Conservation (phyloP, 208 protist genomes). For the Acanthamoeba healyi region DNA sequence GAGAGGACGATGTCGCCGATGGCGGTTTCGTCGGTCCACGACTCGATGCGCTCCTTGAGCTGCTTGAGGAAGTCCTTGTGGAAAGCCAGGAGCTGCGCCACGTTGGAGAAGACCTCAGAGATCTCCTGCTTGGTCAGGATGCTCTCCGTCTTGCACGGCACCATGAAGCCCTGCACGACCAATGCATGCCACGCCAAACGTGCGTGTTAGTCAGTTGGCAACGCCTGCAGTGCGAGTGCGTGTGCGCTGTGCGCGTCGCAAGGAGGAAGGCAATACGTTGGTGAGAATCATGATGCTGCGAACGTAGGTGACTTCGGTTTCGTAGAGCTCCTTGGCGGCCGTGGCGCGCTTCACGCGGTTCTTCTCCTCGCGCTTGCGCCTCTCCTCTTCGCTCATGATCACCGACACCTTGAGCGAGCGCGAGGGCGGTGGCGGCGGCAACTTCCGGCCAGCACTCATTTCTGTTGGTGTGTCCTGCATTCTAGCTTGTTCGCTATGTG, state of each 20-base stretch:
- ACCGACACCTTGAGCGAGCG: background rate
- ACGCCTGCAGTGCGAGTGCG: background rate
- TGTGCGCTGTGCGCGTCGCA: background rate
- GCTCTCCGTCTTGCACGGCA: slow-evolving; percentile 4
- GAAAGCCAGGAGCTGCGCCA: slow-evolving; percentile 12
- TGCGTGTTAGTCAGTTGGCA: background rate
- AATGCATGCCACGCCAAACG: background rate
- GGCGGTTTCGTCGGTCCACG: slow-evolving; percentile 8
- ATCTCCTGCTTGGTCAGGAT: slow-evolving; percentile 31
- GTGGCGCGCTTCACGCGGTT: slow-evolving; percentile 6
- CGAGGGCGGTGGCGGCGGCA: background rate
- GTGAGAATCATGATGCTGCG: slow-evolving; percentile 61
- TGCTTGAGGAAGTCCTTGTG: slow-evolving; percentile 59
- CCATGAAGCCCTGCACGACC: slow-evolving; percentile 11
- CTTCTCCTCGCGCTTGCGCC: slow-evolving; percentile 30
- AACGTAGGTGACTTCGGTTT: slow-evolving; percentile 55
- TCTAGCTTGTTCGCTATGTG: background rate
- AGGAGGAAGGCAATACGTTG: background rate
- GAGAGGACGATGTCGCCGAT: slow-evolving; percentile 32
- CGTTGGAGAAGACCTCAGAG: slow-evolving; percentile 25
- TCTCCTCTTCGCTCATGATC: background rate
- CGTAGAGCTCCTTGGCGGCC: slow-evolving; percentile 54
- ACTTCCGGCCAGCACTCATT: background rate
- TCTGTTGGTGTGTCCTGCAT: background rate
- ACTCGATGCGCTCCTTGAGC: slow-evolving; percentile 31